A percentile compares a stretch with the other conserved stretches of the same genome.
phyloP scores from a whole-genome alignment of 768 basidiomycete genomes.

The Psilocybe cubensis region DNA sequence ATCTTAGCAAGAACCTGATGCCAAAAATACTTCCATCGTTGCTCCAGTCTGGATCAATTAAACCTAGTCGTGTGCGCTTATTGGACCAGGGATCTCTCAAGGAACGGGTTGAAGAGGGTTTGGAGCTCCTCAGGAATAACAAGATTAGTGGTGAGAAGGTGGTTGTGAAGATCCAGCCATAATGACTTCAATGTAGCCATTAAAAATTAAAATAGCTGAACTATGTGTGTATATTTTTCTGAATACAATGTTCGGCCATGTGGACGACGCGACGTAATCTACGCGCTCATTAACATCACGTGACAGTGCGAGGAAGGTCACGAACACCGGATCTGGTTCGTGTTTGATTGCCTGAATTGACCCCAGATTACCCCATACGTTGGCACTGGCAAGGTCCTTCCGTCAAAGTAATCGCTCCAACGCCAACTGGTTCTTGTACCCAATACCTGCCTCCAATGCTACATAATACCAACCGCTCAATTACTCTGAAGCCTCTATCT shows the following conservation, averaged over 20 bases:
- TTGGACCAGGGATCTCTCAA: conserved; percentile 45
- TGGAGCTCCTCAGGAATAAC: conserved; percentile 49
- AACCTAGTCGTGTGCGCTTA: conserved; percentile 44
- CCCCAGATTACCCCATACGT: conserved; percentile 1
- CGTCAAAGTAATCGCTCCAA: background rate
- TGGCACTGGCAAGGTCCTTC: conserved; percentile 7
- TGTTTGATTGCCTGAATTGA: conserved; percentile 6
- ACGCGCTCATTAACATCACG: conserved; percentile 9
- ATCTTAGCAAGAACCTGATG: conserved; percentile 46
- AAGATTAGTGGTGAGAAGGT: conserved; percentile 55
- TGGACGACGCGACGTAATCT: background rate
- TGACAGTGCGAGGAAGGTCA: conserved; percentile 1
- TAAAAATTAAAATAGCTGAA: too few species aligned
- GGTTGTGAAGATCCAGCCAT: conserved; percentile 31
- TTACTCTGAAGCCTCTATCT: conserved; percentile 29
- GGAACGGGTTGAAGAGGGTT: conserved; percentile 43
- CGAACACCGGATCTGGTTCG: conserved; percentile 20
- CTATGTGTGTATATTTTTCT: too few species aligned
- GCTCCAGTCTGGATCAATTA: conserved; percentile 38
- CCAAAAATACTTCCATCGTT: conserved; percentile 48
- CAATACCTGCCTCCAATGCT: conserved; percentile 29
- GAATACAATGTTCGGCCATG: too few species aligned
- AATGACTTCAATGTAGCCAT: background rate
- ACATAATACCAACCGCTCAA: conserved; percentile 37
- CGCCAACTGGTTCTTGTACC: background rate